Evolutionary conservation across 345 rosid genomes (phyloP).

Genomic region (Lenwebbia sp.): DNA sequence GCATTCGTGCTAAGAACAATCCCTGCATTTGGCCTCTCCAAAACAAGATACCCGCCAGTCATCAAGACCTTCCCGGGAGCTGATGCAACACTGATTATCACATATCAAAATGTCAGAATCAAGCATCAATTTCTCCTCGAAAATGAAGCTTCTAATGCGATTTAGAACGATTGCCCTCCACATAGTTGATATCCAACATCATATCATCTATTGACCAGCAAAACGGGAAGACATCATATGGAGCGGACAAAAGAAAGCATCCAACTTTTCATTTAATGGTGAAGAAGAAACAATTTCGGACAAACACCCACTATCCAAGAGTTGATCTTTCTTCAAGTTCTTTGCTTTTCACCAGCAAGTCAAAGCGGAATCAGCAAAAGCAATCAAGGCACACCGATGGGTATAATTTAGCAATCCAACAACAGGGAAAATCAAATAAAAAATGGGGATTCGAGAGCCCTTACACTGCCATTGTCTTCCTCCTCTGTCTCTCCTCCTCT

Average conservation of each 20-base stretch:
- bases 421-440: neutral
- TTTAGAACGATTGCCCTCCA: neutral
- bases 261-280: neutral
- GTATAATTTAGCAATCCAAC: neutral
- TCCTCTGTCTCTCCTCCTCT: neutral
- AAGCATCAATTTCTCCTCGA: neutral
- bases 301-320: neutral
- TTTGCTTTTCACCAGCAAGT: neutral
- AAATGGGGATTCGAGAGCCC: neutral
- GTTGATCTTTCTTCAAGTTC: neutral
- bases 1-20: slow-evolving; percentile 87
- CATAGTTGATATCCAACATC: neutral
- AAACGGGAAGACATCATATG: neutral
- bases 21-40: slow-evolving; percentile 95
- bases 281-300: neutral
- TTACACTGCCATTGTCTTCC: neutral
- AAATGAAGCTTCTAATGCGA: neutral
- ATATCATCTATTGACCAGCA: neutral
- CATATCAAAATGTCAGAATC: neutral
- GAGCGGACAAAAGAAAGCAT: neutral
- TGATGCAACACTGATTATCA: slow-evolving; percentile 65
- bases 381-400: neutral
- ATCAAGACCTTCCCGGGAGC: slow-evolving; percentile 98
- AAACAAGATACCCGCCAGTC: slow-evolving; percentile 85
- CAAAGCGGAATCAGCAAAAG: neutral